Evolutionary conservation across 2,329 filamentous ascomycete species (phyloP).

Genomic region (Epichloe uncinata): DNA sequence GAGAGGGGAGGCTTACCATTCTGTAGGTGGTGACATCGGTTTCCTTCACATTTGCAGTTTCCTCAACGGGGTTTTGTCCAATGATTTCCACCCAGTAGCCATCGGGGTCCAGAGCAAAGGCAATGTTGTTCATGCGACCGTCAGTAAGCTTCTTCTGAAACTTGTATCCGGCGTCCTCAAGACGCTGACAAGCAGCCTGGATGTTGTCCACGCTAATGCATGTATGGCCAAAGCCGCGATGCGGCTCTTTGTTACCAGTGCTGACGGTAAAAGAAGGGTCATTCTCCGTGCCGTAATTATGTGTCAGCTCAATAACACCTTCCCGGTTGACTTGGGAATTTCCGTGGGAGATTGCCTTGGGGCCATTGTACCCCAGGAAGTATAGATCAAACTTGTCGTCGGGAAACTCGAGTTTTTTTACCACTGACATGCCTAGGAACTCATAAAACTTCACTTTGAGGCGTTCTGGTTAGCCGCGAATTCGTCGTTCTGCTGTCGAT

Average conservation of each 20-base stretch:
- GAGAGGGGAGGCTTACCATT: constrained; percentile 30
- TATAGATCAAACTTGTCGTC: constrained; percentile 92
- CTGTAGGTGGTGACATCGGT: constrained; percentile 68
- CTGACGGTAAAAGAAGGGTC: constrained; percentile 68
- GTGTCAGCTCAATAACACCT: constrained; percentile 75
- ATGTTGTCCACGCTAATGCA: constrained; percentile 76
- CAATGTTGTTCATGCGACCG: constrained; percentile 76
- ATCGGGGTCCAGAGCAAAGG: constrained; percentile 81
- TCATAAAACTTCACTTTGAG: constrained; percentile 76
- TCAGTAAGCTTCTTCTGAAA: constrained; percentile 95
- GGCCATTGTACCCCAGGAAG: constrained; percentile 80
- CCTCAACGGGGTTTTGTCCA: constrained; percentile 55
- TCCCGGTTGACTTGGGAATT: constrained; percentile 68
- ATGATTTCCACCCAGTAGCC: constrained; percentile 80
- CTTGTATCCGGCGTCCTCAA: constrained; percentile 79
- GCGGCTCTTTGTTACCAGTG: constrained; percentile 84
- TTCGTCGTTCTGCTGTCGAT: not conserved
- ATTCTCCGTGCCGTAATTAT: constrained; percentile 78
- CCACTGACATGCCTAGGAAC: constrained; percentile 72
- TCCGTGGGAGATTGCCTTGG: constrained; percentile 59
- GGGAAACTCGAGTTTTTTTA: constrained; percentile 70
- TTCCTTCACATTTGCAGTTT: constrained; percentile 56
- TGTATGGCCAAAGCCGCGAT: constrained; percentile 74
- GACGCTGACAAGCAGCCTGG: constrained; percentile 75
- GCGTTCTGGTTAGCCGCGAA: not conserved